Percentiles rank a stretch among this genome's conserved stretches.
These are phyloP conservation scores for Hyphodiscus sp. DNA, from an alignment of 2,329 filamentous ascomycete genomes.

Conservation along the genomic window DNA sequence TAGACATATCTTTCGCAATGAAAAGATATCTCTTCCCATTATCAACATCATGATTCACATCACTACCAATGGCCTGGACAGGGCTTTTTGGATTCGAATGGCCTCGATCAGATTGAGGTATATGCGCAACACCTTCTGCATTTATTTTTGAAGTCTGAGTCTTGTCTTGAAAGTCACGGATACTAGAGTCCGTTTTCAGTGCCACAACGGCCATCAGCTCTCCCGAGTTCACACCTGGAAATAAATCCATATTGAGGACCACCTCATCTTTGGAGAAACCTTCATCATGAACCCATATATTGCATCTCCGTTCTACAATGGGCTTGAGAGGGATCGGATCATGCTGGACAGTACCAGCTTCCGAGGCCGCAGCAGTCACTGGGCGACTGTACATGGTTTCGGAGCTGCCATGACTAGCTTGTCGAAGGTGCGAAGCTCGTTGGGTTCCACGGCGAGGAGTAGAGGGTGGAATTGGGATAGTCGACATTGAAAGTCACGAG, in stretches of 20 bases:
- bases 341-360: slow-evolving; percentile 21
- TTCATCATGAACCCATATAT: slow-evolving; percentile 48
- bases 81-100: slow-evolving; percentile 19
- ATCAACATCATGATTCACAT: slow-evolving; percentile 27
- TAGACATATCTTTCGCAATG: slow-evolving; percentile 63
- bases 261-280: slow-evolving; percentile 72
- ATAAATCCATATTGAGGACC: slow-evolving; percentile 67
- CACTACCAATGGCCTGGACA: slow-evolving; percentile 5
- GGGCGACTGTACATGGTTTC: slow-evolving; percentile 20
- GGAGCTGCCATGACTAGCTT: slow-evolving; percentile 28
- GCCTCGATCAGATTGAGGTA: slow-evolving; percentile 19
- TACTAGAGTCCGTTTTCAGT: slow-evolving; percentile 43
- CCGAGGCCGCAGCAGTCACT: slow-evolving; percentile 19
- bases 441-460: slow-evolving; percentile 24
- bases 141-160: slow-evolving; percentile 20
- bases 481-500: slow-evolving; percentile 21
- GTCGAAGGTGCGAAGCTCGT: slow-evolving; percentile 25
- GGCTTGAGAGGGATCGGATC: slow-evolving; percentile 13
- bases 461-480: slow-evolving; percentile 13
- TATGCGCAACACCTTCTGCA: slow-evolving; percentile 10
- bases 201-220: slow-evolving; percentile 68
- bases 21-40: slow-evolving; percentile 55
- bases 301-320: slow-evolving; percentile 25
- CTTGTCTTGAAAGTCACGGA: slow-evolving; percentile 39
- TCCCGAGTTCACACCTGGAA: slow-evolving; percentile 59